Percentiles rank a stretch among this genome's conserved stretches.
phyloP scores from a whole-genome alignment of 176 grass and related monocot species.

The barley (Hordeum vulgare) region MorexV3_pseudomolecules_assembly NC_058522.1:108266841-108267340 shows the following conservation, averaged over 20 bases:
- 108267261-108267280: not conserved
- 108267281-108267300: not conserved
- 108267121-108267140: constrained; percentile 1
- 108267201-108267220: not conserved
- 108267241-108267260: not conserved
- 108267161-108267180: not conserved
- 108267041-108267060: not conserved
- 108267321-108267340: constrained; percentile 6
- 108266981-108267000: not conserved
- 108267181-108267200: not conserved
- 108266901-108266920: not conserved
- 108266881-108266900: not conserved
- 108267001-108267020: not conserved
- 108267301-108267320: not conserved
- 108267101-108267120: not conserved
- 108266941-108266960: not conserved
- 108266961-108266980: not conserved
- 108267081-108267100: not conserved
- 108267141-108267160: not conserved
- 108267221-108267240: not conserved
- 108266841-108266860: not conserved
- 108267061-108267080: not conserved
- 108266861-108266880: not conserved
- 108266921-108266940: not conserved
- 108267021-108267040: not conserved